phyloP scores from a whole-genome alignment of 805 yeast species.

The Myxozyma kluyveri region DNA sequence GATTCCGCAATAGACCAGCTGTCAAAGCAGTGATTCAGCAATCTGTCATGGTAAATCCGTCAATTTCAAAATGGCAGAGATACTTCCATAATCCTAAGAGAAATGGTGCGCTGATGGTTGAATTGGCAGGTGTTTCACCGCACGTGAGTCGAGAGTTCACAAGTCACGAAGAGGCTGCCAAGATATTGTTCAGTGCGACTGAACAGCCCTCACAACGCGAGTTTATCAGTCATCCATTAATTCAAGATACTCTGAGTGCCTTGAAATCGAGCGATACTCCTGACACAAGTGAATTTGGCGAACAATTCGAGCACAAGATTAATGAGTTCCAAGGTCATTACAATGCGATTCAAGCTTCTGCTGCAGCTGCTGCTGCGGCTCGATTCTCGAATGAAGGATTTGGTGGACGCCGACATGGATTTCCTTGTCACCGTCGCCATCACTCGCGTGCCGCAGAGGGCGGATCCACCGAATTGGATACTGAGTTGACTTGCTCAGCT shows the following conservation, averaged over 20 bases:
- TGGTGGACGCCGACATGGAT: too few species aligned
- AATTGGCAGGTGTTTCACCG: conserved; percentile 6
- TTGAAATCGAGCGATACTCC: too few species aligned
- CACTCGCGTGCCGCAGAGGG: too few species aligned
- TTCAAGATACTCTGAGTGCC: neutral
- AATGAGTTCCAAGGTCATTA: too few species aligned
- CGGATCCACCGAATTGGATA: too few species aligned
- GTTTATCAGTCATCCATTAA: neutral
- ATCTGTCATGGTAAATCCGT: conserved; percentile 7
- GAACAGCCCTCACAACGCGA: neutral
- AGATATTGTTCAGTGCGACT: neutral
- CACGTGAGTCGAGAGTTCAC: neutral
- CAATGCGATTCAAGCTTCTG: too few species aligned
- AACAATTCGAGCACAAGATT: too few species aligned
- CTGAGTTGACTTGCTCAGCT: too few species aligned
- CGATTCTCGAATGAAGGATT: too few species aligned
- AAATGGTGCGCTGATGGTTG: conserved; percentile 16
- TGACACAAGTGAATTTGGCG: too few species aligned
- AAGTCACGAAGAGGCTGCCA: neutral
- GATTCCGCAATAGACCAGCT: conserved; percentile 4
- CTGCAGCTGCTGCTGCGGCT: too few species aligned
- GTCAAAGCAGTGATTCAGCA: conserved; percentile 10
- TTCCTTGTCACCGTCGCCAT: too few species aligned
- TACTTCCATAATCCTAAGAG: conserved; percentile 7
- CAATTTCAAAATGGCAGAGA: conserved; percentile 20